Conservation (phyloP, 2,329 filamentous ascomycete genomes). For the Ramularia endophylla region DNA sequence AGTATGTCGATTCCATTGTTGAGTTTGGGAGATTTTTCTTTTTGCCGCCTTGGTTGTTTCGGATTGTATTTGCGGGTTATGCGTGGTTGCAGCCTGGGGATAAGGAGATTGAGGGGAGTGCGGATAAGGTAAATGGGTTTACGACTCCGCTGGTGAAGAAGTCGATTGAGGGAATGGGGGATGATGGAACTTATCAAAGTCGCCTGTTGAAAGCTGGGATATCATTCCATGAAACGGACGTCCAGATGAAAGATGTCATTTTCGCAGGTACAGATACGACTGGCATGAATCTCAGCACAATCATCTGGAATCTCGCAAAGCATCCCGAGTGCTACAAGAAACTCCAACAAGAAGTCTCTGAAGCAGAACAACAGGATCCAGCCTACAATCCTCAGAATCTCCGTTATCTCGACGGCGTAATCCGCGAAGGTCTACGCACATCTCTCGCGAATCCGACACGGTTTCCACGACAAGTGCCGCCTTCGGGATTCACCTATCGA, state of each 20-base stretch:
- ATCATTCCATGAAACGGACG: slow-evolving; percentile 39
- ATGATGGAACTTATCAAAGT: slow-evolving; percentile 43
- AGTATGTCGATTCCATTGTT: slow-evolving; percentile 51
- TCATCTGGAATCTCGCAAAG: slow-evolving; percentile 42
- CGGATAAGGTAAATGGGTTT: slow-evolving; percentile 40
- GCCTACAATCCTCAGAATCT: slow-evolving; percentile 32
- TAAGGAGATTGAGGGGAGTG: slow-evolving; percentile 30
- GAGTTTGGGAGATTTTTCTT: slow-evolving; percentile 52
- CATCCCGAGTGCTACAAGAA: slow-evolving; percentile 35
- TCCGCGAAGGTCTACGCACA: slow-evolving; percentile 47
- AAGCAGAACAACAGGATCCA: slow-evolving; percentile 19
- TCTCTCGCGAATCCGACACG: slow-evolving; percentile 48
- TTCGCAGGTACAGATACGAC: slow-evolving; percentile 52
- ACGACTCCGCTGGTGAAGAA: slow-evolving; percentile 36
- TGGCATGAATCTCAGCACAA: slow-evolving; percentile 46
- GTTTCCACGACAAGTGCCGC: slow-evolving; percentile 44
- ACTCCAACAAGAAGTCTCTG: slow-evolving; percentile 32
- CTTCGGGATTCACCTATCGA: slow-evolving; percentile 32
- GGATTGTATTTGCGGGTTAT: slow-evolving; percentile 34
- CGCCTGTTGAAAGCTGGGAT: slow-evolving; percentile 43
- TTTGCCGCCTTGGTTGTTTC: slow-evolving; percentile 40
- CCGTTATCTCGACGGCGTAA: slow-evolving; percentile 44
- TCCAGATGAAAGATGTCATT: slow-evolving; percentile 50
- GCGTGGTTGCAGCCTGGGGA: slow-evolving; percentile 32
- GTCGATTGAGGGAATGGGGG: slow-evolving; percentile 10